Percentiles rank a stretch among this genome's conserved stretches.
Conservation (phyloP, 345 rosid genomes). For the Conringia planisiliqua region DNA sequence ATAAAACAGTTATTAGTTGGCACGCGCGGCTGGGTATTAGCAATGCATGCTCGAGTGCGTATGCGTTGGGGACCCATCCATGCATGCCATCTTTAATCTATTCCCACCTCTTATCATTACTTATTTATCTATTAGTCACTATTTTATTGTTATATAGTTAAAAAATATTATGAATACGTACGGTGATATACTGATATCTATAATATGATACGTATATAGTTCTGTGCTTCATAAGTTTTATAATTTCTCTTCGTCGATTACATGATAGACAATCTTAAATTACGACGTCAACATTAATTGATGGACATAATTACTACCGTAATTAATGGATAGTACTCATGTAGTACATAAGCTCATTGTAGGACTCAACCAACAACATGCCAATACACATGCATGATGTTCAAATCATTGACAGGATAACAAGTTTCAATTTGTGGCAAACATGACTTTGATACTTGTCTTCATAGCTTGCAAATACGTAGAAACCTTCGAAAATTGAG, state of each 20-base stretch:
- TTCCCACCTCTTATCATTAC: constrained; percentile 23
- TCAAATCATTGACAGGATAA: not conserved
- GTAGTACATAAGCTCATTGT: not conserved
- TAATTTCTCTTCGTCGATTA: not conserved
- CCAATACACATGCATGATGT: not conserved
- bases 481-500: not conserved
- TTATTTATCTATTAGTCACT: not conserved
- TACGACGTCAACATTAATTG: not conserved
- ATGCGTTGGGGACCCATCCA: constrained; percentile 26
- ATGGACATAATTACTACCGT: not conserved
- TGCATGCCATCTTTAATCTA: constrained; percentile 30
- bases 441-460: not conserved
- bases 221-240: not conserved
- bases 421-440: not conserved
- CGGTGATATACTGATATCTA: not conserved
- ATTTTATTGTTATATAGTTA: not conserved
- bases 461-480: not conserved
- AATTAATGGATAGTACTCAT: not conserved
- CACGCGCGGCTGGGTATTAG: constrained; percentile 30
- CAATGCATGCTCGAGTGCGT: constrained; percentile 36
- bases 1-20: not conserved
- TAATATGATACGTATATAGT: not conserved
- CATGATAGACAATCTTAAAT: not conserved
- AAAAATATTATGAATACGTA: not conserved
- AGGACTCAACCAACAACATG: not conserved